Percentiles rank a stretch among this genome's conserved stretches.
Evolutionary conservation across 495 filamentous ascomycete species (phyloP).

Genomic region (Annulohypoxylon stygium): DNA sequence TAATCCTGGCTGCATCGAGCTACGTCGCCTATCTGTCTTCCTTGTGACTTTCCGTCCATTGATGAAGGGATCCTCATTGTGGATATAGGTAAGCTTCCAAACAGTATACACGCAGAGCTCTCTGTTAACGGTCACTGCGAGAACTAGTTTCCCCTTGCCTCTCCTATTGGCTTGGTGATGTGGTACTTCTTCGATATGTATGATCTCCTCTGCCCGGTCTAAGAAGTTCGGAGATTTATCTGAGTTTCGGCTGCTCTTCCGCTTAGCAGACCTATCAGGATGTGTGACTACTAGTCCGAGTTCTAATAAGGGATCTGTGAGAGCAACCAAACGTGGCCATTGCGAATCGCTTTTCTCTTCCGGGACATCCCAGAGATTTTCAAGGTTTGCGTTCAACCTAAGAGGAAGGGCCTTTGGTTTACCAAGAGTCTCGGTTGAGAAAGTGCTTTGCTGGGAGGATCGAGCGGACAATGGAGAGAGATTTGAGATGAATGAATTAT

Average conservation of each 20-base stretch:
- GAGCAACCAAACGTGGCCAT: conserved; percentile 83
- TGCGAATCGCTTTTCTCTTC: conserved; percentile 65
- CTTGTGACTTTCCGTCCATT: conserved; percentile 62
- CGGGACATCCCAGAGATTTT: conserved; percentile 63
- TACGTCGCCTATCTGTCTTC: conserved; percentile 76
- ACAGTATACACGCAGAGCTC: conserved; percentile 79
- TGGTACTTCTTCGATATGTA: conserved; percentile 71
- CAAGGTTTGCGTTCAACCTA: conserved; percentile 58
- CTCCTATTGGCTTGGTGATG: conserved; percentile 27
- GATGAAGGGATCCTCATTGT: conserved; percentile 68
- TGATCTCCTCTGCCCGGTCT: conserved; percentile 78
- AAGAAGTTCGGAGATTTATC: conserved; percentile 58
- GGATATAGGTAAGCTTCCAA: conserved; percentile 79
- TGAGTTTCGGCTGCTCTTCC: conserved; percentile 38
- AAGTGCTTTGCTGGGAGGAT: conserved; percentile 62
- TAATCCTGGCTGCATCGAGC: conserved; percentile 84
- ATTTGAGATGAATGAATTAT: conserved; percentile 83
- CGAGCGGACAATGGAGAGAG: conserved; percentile 62
- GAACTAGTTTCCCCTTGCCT: conserved; percentile 65
- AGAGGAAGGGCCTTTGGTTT: conserved; percentile 63
- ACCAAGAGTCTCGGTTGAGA: conserved; percentile 65
- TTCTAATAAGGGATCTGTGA: conserved; percentile 89
- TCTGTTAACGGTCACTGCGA: conserved; percentile 85
- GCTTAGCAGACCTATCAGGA: conserved; percentile 48
- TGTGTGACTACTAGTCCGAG: conserved; percentile 82